Evolutionary conservation across 306 rosid genomes (phyloP), one percentile per base, ranked within the genome.

Genomic region (Echinosophora koreensis): DNA sequence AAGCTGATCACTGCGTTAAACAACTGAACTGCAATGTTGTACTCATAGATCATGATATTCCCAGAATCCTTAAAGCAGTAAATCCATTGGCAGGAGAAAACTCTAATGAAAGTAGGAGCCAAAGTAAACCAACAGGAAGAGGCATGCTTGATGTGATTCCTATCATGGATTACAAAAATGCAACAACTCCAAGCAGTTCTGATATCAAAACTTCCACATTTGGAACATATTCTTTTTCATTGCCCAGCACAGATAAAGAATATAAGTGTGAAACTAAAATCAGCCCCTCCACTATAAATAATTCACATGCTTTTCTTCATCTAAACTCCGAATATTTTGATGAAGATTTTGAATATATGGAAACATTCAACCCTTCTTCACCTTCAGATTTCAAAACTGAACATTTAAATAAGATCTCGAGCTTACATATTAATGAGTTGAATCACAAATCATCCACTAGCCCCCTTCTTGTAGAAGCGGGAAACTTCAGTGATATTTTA

Each of bases 61-160:
- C 82, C 3, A 82, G 71, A 71, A 71, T 82, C 66, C 73, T 82
- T 28, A 77, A 77, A 80, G 61, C 75, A 34, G 84, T 80, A 73
- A 80, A 58, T 37, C 75, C 62, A 17, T 18, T 70, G 46, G 37
- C 64, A 57, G 46, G 61, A 18, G 55, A 74, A 46, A 38, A 37
- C 6, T 15, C 60, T 50, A 13, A 5, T 3, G 28, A n/a, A 60
- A 52, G n/a, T 8, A 28, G 10, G 35, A 51, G 3, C 61, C 74
- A 66, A 55, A 71, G 6, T n/a, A n/a, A 50, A 17, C 56, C 28
- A 39, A 28, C 39, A 79, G 78, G 18, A 52, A 51, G 38, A 38
- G 57, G 62, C 41, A 71, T 15, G 67, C 6, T 30, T 52, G 27
- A 37, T 39, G 62, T 38, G 66, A 22, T 52, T 62, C 78, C 50